Conservation (phyloP, 805 yeast genomes). For the Scheffersomyces stipitis region DNA sequence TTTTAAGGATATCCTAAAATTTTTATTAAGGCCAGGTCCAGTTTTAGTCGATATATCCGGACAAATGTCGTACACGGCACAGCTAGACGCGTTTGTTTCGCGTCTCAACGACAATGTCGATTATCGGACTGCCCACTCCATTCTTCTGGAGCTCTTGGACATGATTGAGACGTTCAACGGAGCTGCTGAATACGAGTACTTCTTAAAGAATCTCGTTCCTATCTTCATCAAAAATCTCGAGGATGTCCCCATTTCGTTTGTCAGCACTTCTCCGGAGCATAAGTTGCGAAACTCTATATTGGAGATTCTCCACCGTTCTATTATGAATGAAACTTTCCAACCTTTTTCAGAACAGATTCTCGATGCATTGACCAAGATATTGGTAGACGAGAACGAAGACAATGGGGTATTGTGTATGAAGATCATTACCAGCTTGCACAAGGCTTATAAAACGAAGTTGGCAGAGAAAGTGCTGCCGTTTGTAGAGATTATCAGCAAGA, state of each 20-base stretch:
- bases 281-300: slow-evolving; percentile 73
- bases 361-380: slow-evolving; percentile 55
- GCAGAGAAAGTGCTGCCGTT: slow-evolving; percentile 76
- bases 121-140: slow-evolving; percentile 60
- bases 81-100: slow-evolving; percentile 66
- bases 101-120: slow-evolving; percentile 60
- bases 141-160: slow-evolving; percentile 81
- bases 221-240: slow-evolving; percentile 62
- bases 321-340: slow-evolving; percentile 78
- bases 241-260: slow-evolving; percentile 70
- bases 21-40: too few relatives aligned
- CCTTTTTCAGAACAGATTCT: slow-evolving; percentile 64
- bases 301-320: slow-evolving; percentile 78
- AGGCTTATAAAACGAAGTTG: slow-evolving; percentile 70
- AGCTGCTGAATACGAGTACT: slow-evolving; percentile 76
- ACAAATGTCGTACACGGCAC: slow-evolving; percentile 53
- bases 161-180: slow-evolving; percentile 81
- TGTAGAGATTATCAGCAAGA: slow-evolving; percentile 67
- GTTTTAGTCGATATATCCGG: too few relatives aligned
- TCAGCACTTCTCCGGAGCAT: slow-evolving; percentile 65
- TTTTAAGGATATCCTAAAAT: too few relatives aligned
- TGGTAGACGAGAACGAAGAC: slow-evolving; percentile 86
- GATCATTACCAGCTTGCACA: slow-evolving; percentile 79
- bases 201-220: slow-evolving; percentile 69
- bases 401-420: slow-evolving; percentile 92